phyloP scores from a whole-genome alignment of 768 basidiomycete species.

The Amanita subjunquillea region DNA sequence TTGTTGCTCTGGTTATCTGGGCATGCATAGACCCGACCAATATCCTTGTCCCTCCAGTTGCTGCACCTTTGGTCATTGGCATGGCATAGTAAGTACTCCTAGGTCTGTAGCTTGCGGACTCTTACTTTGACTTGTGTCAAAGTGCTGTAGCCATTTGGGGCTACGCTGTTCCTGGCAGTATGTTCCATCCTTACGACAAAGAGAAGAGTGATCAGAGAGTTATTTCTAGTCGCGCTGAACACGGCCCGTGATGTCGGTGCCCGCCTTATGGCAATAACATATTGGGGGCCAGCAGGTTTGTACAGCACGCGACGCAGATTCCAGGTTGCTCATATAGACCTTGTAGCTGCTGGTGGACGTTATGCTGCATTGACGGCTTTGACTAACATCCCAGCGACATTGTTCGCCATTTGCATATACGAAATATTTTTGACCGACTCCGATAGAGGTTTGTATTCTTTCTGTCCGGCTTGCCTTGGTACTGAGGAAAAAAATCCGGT shows the following conservation, averaged over 20 bases:
- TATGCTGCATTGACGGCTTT: conserved; percentile 58
- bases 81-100: conserved; percentile 42
- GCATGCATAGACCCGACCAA: conserved; percentile 49
- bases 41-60: conserved; percentile 40
- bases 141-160: conserved; percentile 56
- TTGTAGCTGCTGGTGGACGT: conserved; percentile 34
- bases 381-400: conserved; percentile 55
- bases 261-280: conserved; percentile 47
- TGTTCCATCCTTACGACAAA: conserved; percentile 8
- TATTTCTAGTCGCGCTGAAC: conserved; percentile 45
- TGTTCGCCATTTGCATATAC: conserved; percentile 43
- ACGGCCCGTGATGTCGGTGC: conserved; percentile 61
- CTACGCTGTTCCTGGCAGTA: conserved; percentile 40
- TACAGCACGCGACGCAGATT: background rate
- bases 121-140: background rate
- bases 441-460: conserved; percentile 33
- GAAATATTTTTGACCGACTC: conserved; percentile 50
- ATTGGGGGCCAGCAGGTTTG: conserved; percentile 43
- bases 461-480: background rate
- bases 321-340: background rate
- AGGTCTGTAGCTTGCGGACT: background rate
- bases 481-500: background rate
- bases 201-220: background rate
- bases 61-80: conserved; percentile 41
- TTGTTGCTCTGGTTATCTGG: conserved; percentile 44